phyloP scores from a whole-genome alignment of 106 monocot genomes.

The Xerophyta viscosa region DNA sequence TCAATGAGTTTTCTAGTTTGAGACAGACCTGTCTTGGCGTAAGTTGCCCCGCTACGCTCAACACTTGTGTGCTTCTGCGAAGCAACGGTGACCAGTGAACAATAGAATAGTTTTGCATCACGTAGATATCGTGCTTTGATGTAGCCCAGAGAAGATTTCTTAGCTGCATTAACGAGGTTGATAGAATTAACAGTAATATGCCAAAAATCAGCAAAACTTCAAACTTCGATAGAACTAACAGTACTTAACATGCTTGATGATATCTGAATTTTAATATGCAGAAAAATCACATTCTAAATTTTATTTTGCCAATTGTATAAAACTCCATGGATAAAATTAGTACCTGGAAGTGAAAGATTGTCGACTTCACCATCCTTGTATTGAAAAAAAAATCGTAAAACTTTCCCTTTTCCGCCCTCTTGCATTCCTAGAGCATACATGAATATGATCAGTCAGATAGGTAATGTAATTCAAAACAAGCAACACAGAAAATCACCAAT shows the following conservation, averaged over 20 bases:
- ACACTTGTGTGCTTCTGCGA: constrained; percentile 42
- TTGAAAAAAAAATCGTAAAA: constrained; percentile 68
- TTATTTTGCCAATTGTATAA: too few relatives aligned
- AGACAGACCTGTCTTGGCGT: constrained; percentile 32
- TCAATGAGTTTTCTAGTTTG: too few relatives aligned
- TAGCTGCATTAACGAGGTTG: constrained; percentile 31
- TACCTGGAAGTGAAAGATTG: constrained; percentile 77
- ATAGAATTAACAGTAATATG: constrained; percentile 4
- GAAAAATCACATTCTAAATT: too few relatives aligned
- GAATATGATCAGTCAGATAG: too few relatives aligned
- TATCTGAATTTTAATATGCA: too few relatives aligned
- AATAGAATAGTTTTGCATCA: constrained; percentile 58
- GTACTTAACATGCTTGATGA: neutral
- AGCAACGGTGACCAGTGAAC: constrained; percentile 75
- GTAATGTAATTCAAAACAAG: too few relatives aligned
- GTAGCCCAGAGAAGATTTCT: constrained; percentile 96
- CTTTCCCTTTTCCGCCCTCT: constrained; percentile 24
- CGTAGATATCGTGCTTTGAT: constrained; percentile 86
- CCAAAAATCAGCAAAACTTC: neutral
- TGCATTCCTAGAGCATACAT: constrained; percentile 65
- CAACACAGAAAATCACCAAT: too few relatives aligned
- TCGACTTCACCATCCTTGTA: constrained; percentile 49
- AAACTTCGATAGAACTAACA: neutral
- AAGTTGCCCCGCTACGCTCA: constrained; percentile 65
- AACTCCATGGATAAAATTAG: neutral